Evolutionary conservation across 768 basidiomycete species (phyloP).

Genomic region (Serendipita vermifera): DNA sequence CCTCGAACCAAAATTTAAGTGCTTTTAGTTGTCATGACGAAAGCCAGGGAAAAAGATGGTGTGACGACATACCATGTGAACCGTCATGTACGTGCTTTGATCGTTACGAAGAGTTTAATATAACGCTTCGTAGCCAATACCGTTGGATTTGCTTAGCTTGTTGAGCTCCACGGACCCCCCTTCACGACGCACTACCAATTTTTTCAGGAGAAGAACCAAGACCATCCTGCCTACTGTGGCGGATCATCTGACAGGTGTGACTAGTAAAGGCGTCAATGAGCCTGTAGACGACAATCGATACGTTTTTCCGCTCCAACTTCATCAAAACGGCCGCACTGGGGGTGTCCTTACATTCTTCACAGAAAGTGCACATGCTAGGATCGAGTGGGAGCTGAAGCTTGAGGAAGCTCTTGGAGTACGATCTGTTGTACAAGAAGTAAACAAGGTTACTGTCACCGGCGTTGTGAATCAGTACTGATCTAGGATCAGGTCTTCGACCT

Average conservation of each 20-base stretch:
- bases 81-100: conserved; percentile 43
- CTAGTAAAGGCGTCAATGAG: conserved; percentile 22
- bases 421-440: conserved; percentile 79
- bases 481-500: conserved; percentile 70
- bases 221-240: conserved; percentile 17
- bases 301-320: conserved; percentile 78
- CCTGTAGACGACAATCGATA: conserved; percentile 49
- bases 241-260: conserved; percentile 20
- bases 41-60: conserved; percentile 65
- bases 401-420: conserved; percentile 79
- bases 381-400: conserved; percentile 82
- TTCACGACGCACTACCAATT: conserved; percentile 59
- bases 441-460: conserved; percentile 36
- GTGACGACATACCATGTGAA: conserved; percentile 66
- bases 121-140: conserved; percentile 56
- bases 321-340: conserved; percentile 78
- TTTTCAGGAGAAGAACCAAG: conserved; percentile 39
- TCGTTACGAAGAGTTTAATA: not conserved
- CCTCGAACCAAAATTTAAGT: not conserved
- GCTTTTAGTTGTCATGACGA: conserved; percentile 70
- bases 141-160: conserved; percentile 76
- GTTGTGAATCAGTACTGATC: not conserved
- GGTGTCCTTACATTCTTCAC: conserved; percentile 82
- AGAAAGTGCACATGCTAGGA: conserved; percentile 57
- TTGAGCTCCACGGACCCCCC: conserved; percentile 72